Evolutionary conservation across 176 grass and related monocot species (phyloP), one percentile per base, ranked within the genome.

Genomic region (Lolium rigidum): DNA sequence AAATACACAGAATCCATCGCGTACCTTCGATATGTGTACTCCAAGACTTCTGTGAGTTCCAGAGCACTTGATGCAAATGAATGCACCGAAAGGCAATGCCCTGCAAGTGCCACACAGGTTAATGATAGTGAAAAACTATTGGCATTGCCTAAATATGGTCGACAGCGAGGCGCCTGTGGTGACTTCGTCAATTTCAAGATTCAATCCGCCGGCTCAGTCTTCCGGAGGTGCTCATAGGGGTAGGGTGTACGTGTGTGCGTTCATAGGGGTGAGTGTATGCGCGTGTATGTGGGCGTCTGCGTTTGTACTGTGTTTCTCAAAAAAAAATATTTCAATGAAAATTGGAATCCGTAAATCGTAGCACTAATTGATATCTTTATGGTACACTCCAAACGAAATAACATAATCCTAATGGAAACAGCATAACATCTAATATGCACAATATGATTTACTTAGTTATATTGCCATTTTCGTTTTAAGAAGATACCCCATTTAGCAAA

Each of bases 21-120:
- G 0, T 44, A 84, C 90, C 90, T 97, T 97, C 55, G 97, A 95
- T 90, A 98, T 98, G 87, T 98, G 97, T 37, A 94, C 94, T 20
- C 97, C 97, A 43, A 98, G 94, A 82, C 94, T 96, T 91, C 94
- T 94, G 77, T 98, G 97, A 70, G 91, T 91, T 82, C 97, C 94
- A 56, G 94, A 98, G 82, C 97, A 96, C 82, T 94, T 98, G 63
- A 98, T 98, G 80, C 94, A 98, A 83, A 98, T 92, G 88, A 96
- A 96, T 26, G 91, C 90, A 39, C 97, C 97, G 56, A 95, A 90
- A 85, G 86, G 91, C 50, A 94, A 62, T 24, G 92, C 90, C 74
- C 97, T 98, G 79, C 50, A 91, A 76, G 55, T 78, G 10, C 9
- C n/a, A 78, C 51, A 67, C 18, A 9, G 72, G 54, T 83, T 65